Base-by-base conservation (phyloP, 2,329 filamentous ascomycete genomes). In the Aureobasidium sp. region DNA sequence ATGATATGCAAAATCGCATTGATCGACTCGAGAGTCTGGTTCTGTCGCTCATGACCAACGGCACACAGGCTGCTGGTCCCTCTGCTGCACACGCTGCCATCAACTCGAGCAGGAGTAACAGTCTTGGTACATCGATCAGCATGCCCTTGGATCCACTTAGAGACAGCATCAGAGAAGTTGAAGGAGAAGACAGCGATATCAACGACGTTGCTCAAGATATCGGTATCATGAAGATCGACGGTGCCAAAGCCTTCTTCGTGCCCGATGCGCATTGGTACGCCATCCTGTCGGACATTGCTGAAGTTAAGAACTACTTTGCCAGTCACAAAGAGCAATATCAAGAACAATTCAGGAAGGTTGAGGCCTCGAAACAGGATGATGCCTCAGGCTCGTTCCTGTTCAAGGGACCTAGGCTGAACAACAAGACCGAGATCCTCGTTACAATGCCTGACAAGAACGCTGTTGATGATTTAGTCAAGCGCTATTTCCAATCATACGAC, bases 1-100 rank as follows among this genome's bases (percentile, higher is more conserved):
- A 96, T 81, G 93, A 97, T 76, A 97, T 97, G 93, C 93, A 97
- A 78, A 96, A 95, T 72, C 89, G 94, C 73, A 97, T 97, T 77
- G 92, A 97, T 79, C 86, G 93, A 69, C 82, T 97, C 67, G 93
- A 97, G 81, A 89, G 90, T 69, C 79, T 97, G 73, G 93, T 97
- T 65, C 77, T 97, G 67, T 95, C 91, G 32, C 76, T 97, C 71
- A 97, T 97, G 93, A 93, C 93, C 71, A 92, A 90, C 73, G 90
- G 90, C 63, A 82, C 81, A n/a, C 80, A 83, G 66, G 81, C 83
- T 61, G 80, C 82, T 51, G 84, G 84, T 26, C 79, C 81, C 3
- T 74, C 80, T 20, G 69, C 69, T 32, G 84, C 84, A n/a, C 79
- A 82, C 63, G 83, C 84, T 37, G 82, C 78, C 8, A 81, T 86